phyloP scores from a whole-genome alignment of 83 land plant genomes.

The Thuja plicata region DNA sequence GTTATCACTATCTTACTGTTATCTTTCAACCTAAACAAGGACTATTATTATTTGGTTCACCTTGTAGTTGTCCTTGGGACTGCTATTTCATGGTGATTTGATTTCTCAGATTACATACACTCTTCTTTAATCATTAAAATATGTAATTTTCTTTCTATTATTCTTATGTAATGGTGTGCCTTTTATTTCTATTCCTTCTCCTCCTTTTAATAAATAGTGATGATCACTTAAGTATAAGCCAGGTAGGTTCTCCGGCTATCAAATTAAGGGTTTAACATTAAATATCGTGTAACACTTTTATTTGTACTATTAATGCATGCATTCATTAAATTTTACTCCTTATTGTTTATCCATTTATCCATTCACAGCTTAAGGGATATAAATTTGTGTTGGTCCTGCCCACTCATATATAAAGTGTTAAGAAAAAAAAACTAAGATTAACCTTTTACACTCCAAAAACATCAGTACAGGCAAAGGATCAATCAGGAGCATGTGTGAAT shows the following conservation, averaged over 20 bases:
- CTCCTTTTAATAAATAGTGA: not conserved
- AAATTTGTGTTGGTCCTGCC: not conserved
- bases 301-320: not conserved
- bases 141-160: too few species aligned
- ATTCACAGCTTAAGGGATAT: not conserved
- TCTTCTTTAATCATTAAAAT: too few species aligned
- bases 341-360: not conserved
- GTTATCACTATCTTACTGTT: too few species aligned
- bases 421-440: not conserved
- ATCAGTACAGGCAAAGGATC: not conserved
- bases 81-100: too few species aligned
- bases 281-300: not conserved
- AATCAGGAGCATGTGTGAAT: not conserved
- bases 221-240: not conserved
- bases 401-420: not conserved
- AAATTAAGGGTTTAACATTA: not conserved
- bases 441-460: not conserved
- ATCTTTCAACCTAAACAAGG: too few species aligned
- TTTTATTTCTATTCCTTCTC: not conserved
- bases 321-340: not conserved
- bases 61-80: too few species aligned
- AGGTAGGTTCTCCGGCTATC: not conserved
- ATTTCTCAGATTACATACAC: too few species aligned
- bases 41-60: too few species aligned
- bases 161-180: too few species aligned